phyloP scores from a whole-genome alignment of 2,329 filamentous ascomycete genomes.

The Epichloe coenophiala region DNA sequence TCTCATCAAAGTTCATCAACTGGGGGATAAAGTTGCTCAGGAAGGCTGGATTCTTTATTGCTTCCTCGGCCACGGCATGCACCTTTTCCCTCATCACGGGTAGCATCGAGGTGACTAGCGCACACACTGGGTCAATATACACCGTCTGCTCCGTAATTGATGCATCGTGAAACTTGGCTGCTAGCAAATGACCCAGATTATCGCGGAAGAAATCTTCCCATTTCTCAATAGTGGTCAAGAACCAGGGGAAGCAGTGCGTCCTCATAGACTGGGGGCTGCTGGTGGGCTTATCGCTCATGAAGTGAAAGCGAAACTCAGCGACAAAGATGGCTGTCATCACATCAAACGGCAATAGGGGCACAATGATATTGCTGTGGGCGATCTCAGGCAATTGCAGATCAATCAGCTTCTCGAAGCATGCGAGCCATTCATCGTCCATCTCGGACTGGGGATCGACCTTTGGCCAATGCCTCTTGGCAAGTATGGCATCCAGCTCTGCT shows the following conservation, averaged over 20 bases:
- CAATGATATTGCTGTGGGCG: constrained; percentile 28
- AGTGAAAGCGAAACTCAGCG: constrained; percentile 88
- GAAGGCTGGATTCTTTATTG: constrained; percentile 59
- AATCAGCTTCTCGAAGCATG: constrained; percentile 63
- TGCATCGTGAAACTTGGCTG: constrained; percentile 56
- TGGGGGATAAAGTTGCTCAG: constrained; percentile 80
- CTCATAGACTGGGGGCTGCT: constrained; percentile 45
- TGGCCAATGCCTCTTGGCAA: constrained; percentile 73
- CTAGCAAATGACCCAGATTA: constrained; percentile 66
- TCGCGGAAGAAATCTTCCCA: constrained; percentile 55
- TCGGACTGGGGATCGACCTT: constrained; percentile 44
- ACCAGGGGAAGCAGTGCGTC: constrained; percentile 45
- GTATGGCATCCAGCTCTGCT: constrained; percentile 54
- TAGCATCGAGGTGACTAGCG: constrained; percentile 73
- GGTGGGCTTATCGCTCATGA: constrained; percentile 77
- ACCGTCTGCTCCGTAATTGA: constrained; percentile 52
- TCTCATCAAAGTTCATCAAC: constrained; percentile 80
- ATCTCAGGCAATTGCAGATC: constrained; percentile 70
- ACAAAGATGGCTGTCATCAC: constrained; percentile 70
- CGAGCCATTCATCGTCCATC: constrained; percentile 63
- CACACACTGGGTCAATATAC: constrained; percentile 77
- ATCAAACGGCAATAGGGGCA: constrained; percentile 59
- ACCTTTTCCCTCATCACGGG: constrained; percentile 77
- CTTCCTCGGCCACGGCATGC: constrained; percentile 49
- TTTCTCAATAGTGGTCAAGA: constrained; percentile 40